Base-by-base conservation (phyloP, 2,329 filamentous ascomycete genomes). In the Fusarium anthophilum region DNA sequence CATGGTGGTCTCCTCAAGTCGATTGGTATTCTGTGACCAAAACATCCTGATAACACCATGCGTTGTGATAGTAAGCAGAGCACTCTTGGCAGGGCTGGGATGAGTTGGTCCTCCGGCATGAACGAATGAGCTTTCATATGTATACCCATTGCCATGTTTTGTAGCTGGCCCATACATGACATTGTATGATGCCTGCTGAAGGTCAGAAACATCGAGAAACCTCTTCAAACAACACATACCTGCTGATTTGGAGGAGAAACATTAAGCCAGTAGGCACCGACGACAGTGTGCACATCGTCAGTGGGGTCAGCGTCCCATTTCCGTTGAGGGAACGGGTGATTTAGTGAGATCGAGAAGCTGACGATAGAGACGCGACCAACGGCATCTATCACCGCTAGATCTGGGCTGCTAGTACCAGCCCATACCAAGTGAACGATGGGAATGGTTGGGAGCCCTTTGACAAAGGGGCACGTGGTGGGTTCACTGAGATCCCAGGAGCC, bases 261-360 rank as follows among this genome's bases (percentile, higher is more conserved):
- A n/a, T 87, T 85, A 62, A 98, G 86, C 96, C 96, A 99, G 82
- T 94, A 93, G 80, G 94, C 89, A 8, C 96, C 96, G 12, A 97
- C 94, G 10, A 97, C 86, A 56, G 91, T 90, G 74, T 93, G 91
- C 43, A 94, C 86, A 80, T 97, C 94, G 77, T 95, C 93, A 60
- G 91, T 85, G 5, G 89, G 83, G 78, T 96, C 94, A n/a, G 86
- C 82, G 30, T 91, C 87, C 82, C 91, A 92, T 63, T 87, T 88
- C 47, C 91, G 89, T 56, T 87, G 86, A 15, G 89, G 81, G 38
- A 87, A 88, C 64, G 95, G 89, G 59, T 91, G 90, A 79, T 98
- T 97, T 51, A 98, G 83, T 13, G 91, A 90, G 70, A 92, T 89
- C 22, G 89, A 88, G 75, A 95, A 91, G 53, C 88, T 91, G 74